These are phyloP conservation scores for Globisporangium acanthophoron DNA, from an alignment of 352 stramenopile species.

Conservation along the genomic window DNA sequence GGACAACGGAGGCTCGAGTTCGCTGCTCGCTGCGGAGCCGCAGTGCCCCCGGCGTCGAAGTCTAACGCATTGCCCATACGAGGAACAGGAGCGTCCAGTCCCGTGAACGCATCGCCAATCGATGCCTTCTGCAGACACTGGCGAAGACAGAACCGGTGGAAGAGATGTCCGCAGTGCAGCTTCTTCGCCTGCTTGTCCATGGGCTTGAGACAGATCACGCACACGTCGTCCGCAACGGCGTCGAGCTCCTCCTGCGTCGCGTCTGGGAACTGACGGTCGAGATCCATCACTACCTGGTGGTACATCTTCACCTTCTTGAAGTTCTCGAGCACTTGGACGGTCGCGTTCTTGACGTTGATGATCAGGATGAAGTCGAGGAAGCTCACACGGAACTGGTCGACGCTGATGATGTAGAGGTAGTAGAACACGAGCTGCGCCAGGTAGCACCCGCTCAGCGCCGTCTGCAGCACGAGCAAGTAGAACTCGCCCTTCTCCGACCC, in stretches of 20 bases:
- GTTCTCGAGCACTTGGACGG: constrained; percentile 58
- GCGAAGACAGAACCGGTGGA: constrained; percentile 66
- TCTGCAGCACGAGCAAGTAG: constrained; percentile 61
- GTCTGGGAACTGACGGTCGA: constrained; percentile 60
- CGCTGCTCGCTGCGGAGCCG: constrained; percentile 1
- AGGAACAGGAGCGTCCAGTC: constrained; percentile 14
- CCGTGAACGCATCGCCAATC: constrained; percentile 47
- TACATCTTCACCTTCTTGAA: constrained; percentile 62
- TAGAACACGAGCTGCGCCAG: constrained; percentile 68
- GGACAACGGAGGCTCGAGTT: constrained; percentile 45
- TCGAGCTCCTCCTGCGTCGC: constrained; percentile 48
- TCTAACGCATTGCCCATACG: constrained; percentile 2
- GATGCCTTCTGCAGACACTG: constrained; percentile 72
- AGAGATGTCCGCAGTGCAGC: constrained; percentile 64
- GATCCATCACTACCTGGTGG: constrained; percentile 62
- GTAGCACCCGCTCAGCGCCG: constrained; percentile 49
- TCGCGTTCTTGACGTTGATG: constrained; percentile 79
- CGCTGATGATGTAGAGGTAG: constrained; percentile 78
- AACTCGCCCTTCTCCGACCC: constrained; percentile 59
- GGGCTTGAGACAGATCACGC: constrained; percentile 70
- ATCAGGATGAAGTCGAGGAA: constrained; percentile 79
- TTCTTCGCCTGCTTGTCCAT: constrained; percentile 73
- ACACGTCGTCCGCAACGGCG: constrained; percentile 65
- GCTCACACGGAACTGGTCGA: constrained; percentile 74
- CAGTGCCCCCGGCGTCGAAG: constrained; percentile 19